Percentiles rank a stretch among this genome's conserved stretches.
Conservation (phyloP, 139 green algal species). For the Picochlorum sp. region DNA sequence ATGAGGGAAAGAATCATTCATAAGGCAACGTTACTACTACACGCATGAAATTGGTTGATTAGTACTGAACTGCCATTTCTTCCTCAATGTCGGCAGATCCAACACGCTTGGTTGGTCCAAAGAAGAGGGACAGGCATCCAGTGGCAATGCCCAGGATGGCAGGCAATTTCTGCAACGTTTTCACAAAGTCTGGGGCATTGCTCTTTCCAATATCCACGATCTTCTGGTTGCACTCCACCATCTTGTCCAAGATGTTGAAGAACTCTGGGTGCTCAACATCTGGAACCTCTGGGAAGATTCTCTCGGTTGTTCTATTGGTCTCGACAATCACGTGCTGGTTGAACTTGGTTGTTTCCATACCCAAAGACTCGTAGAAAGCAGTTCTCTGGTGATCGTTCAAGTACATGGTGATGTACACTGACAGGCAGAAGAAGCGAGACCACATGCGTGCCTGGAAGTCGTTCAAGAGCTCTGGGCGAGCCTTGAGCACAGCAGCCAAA, state of each 20-base stretch:
- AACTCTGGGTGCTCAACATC: conserved; percentile 81
- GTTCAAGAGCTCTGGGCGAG: conserved; percentile 77
- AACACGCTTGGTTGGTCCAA: not conserved
- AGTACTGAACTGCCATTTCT: conserved; percentile 9
- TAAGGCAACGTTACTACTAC: no score
- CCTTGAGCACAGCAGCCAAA: conserved; percentile 87
- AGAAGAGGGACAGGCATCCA: conserved; percentile 43
- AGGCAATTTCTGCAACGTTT: conserved; percentile 66
- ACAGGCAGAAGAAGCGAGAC: conserved; percentile 98
- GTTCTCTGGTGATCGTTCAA: conserved; percentile 94
- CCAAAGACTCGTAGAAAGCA: conserved; percentile 88
- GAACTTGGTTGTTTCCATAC: conserved; percentile 93
- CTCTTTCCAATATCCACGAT: conserved; percentile 55
- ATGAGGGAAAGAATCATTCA: no score
- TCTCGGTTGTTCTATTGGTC: conserved; percentile 94
- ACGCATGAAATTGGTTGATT: not conserved
- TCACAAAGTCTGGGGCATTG: conserved; percentile 56
- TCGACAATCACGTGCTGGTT: conserved; percentile 98
- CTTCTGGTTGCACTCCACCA: conserved; percentile 78
- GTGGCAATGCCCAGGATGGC: conserved; percentile 68
- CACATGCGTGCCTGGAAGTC: conserved; percentile 72
- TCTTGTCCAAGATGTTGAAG: conserved; percentile 68
- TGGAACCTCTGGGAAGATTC: conserved; percentile 93
- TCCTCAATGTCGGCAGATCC: conserved; percentile 15
- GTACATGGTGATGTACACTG: conserved; percentile 99